Evolutionary conservation across 176 grass and related monocot species (phyloP).

Genomic region (Juncus inflexus): DNA sequence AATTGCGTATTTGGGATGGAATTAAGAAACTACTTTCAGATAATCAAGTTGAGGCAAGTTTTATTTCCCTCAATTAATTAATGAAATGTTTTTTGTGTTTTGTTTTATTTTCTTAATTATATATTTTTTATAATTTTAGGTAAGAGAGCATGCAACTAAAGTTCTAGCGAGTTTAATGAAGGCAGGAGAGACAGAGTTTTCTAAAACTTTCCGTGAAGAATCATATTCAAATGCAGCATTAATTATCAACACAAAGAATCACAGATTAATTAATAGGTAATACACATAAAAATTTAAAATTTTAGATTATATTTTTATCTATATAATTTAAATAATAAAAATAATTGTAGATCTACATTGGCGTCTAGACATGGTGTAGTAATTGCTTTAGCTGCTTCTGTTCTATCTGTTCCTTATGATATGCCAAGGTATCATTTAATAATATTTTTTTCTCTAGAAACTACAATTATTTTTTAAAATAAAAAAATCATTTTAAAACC

Average conservation of each 20-base stretch:
- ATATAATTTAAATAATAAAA: background rate
- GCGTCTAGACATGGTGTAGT: constrained; percentile 70
- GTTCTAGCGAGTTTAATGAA: constrained; percentile 97
- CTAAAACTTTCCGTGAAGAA: constrained; percentile 58
- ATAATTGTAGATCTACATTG: constrained; percentile 40
- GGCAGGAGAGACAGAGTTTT: constrained; percentile 64
- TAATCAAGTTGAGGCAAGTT: constrained; percentile 97
- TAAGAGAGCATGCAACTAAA: constrained; percentile 83
- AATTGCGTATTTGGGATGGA: constrained; percentile 65
- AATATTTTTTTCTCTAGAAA: too few relatives aligned
- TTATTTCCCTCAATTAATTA: constrained; percentile 8
- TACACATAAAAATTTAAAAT: background rate
- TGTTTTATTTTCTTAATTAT: background rate
- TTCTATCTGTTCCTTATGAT: constrained; percentile 88
- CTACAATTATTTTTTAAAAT: too few relatives aligned
- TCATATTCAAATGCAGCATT: constrained; percentile 57
- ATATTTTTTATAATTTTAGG: constrained; percentile 38
- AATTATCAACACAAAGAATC: constrained; percentile 39
- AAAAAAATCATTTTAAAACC: too few relatives aligned
- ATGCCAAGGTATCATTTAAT: constrained; percentile 65
- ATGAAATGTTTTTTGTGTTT: background rate
- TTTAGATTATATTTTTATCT: constrained; percentile 8
- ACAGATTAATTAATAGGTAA: constrained; percentile 28
- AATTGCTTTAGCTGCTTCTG: constrained; percentile 81
- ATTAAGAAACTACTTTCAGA: constrained; percentile 91